Evolutionary conservation across 2,329 filamentous ascomycete species (phyloP).

Genomic region (Chaetomium sp.): DNA sequence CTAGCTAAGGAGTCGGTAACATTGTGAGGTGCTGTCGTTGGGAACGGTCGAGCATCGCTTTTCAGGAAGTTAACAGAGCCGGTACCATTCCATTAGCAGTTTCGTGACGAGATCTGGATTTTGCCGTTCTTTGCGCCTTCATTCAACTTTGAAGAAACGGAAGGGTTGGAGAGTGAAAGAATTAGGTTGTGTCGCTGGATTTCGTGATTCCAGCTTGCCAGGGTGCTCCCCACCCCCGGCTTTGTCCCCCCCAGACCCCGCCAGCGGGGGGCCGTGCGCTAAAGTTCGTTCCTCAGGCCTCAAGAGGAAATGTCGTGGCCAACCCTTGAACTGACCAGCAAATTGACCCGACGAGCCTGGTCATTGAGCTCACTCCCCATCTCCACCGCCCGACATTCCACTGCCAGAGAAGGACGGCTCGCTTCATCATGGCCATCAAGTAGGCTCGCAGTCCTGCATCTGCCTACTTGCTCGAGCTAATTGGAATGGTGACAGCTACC

Average conservation of each 20-base stretch:
- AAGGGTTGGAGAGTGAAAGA: not conserved
- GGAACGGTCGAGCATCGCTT: not conserved
- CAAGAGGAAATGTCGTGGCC: slow-evolving; percentile 32
- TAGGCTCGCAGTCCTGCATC: slow-evolving; percentile 39
- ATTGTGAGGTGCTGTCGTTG: not conserved
- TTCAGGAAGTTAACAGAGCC: not conserved
- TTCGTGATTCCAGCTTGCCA: not conserved
- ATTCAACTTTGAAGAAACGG: not conserved
- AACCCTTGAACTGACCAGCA: slow-evolving; percentile 25
- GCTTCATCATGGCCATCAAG: slow-evolving; percentile 54
- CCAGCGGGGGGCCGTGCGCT: slow-evolving; percentile 9
- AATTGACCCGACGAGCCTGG: slow-evolving; percentile 1
- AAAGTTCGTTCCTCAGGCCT: slow-evolving; percentile 27
- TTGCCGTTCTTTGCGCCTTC: not conserved
- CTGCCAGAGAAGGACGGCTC: slow-evolving; percentile 22
- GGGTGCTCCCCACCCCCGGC: not conserved
- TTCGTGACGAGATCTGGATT: not conserved
- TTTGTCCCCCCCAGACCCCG: slow-evolving; percentile 5
- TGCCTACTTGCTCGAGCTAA: slow-evolving; percentile 31
- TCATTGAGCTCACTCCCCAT: slow-evolving; percentile 10
- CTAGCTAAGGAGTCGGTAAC: not conserved
- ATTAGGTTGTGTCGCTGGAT: not conserved
- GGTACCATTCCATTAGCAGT: not conserved
- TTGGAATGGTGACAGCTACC: slow-evolving; percentile 64
- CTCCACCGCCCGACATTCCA: slow-evolving; percentile 13